Evolutionary conservation across 1,284 basidiomycete genomes (phyloP).

Genomic region (Pyrrhoderma lamaoense): DNA sequence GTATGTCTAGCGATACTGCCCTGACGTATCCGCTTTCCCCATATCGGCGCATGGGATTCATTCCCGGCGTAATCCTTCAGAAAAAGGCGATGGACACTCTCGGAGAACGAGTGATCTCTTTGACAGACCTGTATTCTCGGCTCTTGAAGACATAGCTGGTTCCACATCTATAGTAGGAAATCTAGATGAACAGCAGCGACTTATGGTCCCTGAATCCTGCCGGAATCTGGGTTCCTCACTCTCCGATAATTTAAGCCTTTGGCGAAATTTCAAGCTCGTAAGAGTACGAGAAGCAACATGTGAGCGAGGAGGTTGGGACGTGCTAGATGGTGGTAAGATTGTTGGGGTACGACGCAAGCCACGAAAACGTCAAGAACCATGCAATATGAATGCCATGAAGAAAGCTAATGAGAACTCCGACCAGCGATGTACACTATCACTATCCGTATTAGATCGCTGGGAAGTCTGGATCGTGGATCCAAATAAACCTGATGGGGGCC

Average conservation of each 20-base stretch:
- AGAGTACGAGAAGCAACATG: slow-evolving; percentile 51
- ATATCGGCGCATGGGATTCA: slow-evolving; percentile 73
- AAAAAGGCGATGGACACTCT: slow-evolving; percentile 29
- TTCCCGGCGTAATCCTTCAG: slow-evolving; percentile 63
- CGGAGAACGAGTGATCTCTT: slow-evolving; percentile 43
- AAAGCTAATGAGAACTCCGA: slow-evolving; percentile 18
- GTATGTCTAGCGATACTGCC: slow-evolving; percentile 32
- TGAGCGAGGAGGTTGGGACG: slow-evolving; percentile 71
- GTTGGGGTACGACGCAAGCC: slow-evolving; percentile 61
- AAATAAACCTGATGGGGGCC: slow-evolving; percentile 28
- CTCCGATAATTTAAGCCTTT: slow-evolving; percentile 24
- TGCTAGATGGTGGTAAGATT: slow-evolving; percentile 38
- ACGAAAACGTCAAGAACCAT: slow-evolving; percentile 33
- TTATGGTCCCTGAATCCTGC: not conserved
- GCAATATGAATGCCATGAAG: slow-evolving; percentile 18
- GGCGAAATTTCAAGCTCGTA: slow-evolving; percentile 49
- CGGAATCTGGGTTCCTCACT: not conserved
- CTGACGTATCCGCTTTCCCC: slow-evolving; percentile 53
- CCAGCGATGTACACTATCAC: slow-evolving; percentile 35
- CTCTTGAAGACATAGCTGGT: slow-evolving; percentile 34
- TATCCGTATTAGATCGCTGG: slow-evolving; percentile 66
- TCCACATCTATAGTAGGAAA: slow-evolving; percentile 23
- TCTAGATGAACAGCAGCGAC: not conserved
- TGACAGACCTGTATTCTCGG: slow-evolving; percentile 28
- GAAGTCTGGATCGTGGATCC: slow-evolving; percentile 73